A percentile compares a stretch with the other conserved stretches of the same genome.
Conservation (phyloP, 192 early-diverging fungal species). For the Podila epicladia region DNA sequence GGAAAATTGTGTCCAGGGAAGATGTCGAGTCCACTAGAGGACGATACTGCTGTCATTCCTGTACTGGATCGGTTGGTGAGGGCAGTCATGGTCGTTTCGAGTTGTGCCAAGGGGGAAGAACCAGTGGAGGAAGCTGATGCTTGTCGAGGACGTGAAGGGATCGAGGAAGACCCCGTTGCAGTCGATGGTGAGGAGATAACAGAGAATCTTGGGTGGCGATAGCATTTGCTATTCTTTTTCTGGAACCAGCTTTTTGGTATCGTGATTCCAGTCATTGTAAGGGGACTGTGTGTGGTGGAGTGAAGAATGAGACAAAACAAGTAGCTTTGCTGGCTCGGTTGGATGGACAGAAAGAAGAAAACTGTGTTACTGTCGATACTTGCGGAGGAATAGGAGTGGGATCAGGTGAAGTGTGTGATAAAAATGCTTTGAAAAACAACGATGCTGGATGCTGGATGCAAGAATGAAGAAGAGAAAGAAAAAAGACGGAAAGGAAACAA, state of each 20-base stretch:
- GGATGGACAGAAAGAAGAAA: too few species aligned
- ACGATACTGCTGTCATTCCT: not conserved
- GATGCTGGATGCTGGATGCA: too few species aligned
- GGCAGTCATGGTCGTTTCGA: not conserved
- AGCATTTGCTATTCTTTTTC: not conserved
- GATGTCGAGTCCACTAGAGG: not conserved
- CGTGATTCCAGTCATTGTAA: not conserved
- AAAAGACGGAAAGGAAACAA: too few species aligned
- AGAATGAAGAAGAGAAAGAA: too few species aligned
- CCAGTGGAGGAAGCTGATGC: not conserved
- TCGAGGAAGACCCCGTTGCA: not conserved
- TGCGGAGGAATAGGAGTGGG: too few species aligned
- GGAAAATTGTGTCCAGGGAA: not conserved
- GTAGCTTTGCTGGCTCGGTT: too few species aligned
- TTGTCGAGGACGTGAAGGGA: not conserved
- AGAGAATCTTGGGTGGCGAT: not conserved
- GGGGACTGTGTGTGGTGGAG: not conserved
- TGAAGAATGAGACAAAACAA: not conserved
- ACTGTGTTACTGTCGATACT: too few species aligned
- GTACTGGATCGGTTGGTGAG: constrained; percentile 1
- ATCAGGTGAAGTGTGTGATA: too few species aligned
- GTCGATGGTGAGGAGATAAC: not conserved
- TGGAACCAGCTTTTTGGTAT: not conserved
- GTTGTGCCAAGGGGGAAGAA: not conserved
- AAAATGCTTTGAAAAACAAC: too few species aligned